phyloP scores from a whole-genome alignment of 495 filamentous ascomycete genomes.

The Penicillium ochrochloron region DNA sequence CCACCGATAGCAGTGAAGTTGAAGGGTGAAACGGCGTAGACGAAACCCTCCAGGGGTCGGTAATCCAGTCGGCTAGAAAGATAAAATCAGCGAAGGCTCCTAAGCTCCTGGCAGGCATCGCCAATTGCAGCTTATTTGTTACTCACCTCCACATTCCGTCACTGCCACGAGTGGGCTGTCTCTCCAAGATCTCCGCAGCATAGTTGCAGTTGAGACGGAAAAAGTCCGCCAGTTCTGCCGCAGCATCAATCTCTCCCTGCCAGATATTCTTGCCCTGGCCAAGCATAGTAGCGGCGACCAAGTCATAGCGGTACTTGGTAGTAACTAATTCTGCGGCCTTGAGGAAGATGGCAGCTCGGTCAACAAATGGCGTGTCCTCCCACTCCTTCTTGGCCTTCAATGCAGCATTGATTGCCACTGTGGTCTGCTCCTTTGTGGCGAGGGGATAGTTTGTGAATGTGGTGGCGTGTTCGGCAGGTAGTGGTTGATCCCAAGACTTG shows the following conservation, averaged over 20 bases:
- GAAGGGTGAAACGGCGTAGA: conserved; percentile 85
- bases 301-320: conserved; percentile 88
- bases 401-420: conserved; percentile 75
- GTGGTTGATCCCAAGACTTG: conserved; percentile 57
- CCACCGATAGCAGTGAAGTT: conserved; percentile 89
- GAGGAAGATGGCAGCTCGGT: conserved; percentile 89
- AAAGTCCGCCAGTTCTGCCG: conserved; percentile 90
- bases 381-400: conserved; percentile 80
- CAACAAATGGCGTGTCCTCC: conserved; percentile 82
- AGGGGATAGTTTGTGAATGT: conserved; percentile 76
- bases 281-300: conserved; percentile 93
- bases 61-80: conserved; percentile 68
- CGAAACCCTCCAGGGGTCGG: conserved; percentile 83
- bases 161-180: conserved; percentile 65
- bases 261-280: conserved; percentile 97
- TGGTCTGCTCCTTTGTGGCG: conserved; percentile 70
- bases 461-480: conserved; percentile 73
- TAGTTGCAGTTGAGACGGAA: conserved; percentile 80
- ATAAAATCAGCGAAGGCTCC: background rate
- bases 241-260: conserved; percentile 96
- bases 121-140: background rate
- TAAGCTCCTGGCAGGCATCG: background rate
- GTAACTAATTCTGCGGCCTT: conserved; percentile 90
- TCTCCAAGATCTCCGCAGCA: conserved; percentile 74
- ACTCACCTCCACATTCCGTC: conserved; percentile 71